These are phyloP conservation scores for Fusarium clavum DNA, from an alignment of 2,329 filamentous ascomycete species.

Conservation along the genomic window DNA sequence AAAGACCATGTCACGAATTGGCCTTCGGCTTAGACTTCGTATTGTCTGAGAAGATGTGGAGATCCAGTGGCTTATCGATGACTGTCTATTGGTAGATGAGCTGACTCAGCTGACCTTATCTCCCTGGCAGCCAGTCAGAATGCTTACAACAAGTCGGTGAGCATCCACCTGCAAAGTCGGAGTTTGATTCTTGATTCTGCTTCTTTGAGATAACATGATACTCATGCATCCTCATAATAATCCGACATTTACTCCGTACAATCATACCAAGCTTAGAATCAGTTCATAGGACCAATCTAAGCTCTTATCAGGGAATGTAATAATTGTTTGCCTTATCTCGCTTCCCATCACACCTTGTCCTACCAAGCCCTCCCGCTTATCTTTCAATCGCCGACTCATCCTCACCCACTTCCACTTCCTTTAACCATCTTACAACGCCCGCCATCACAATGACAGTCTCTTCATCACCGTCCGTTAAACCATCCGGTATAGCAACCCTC, in stretches of 20 bases:
- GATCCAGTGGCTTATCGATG: fast-evolving
- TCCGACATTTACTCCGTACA: too few relatives aligned
- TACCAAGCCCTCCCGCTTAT: not conserved
- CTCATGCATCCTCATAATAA: not conserved
- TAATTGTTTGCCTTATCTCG: not conserved
- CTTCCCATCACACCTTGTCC: not conserved
- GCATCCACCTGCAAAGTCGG: slow-evolving; percentile 1
- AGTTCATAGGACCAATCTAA: not conserved
- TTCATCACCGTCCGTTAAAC: slow-evolving; percentile 15
- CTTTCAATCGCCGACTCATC: slow-evolving; percentile 29
- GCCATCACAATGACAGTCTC: slow-evolving; percentile 21
- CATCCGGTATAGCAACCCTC: slow-evolving; percentile 24
- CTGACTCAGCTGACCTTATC: slow-evolving; percentile 9
- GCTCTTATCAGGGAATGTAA: not conserved
- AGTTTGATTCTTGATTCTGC: not conserved
- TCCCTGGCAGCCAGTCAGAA: not conserved
- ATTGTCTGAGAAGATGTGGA: not conserved
- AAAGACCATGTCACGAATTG: not conserved
- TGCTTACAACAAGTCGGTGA: not conserved
- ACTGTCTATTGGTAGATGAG: not conserved
- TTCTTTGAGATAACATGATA: slow-evolving; percentile 9
- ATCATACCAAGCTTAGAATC: not conserved
- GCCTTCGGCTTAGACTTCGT: not conserved
- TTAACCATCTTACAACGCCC: not conserved
- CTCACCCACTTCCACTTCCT: not conserved